Evolutionary conservation across 192 early-diverging fungal genomes (phyloP), one percentile per base, ranked within the genome.

Genomic region (Linnemannia zychae): DNA sequence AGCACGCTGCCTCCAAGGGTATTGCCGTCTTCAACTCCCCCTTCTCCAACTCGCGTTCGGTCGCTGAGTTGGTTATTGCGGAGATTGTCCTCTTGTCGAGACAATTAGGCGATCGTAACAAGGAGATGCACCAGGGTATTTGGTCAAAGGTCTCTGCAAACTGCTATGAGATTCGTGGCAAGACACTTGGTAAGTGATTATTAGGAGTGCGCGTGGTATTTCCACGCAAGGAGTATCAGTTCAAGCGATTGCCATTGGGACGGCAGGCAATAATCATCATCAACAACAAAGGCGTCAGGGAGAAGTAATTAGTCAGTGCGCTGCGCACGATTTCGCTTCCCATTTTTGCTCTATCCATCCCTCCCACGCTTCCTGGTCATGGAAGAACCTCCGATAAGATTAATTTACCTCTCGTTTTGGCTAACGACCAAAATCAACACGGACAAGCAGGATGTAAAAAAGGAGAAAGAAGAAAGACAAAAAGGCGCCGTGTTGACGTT

Each of bases 11-110:
- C 16, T 89, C 89, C 38, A 92, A 93, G 74, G 98, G 98, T 76
- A 96, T 99, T 79, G 95, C 96, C 44, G 97, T 98, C 47, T 99
- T 99, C 92, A 99, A 99, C 92, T 99, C 97, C 49, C 98, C 98
- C 63, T 99, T 99, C 92, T 96, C 94, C 90, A 99, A 99, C 91
- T 95, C 94, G 75, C 92, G 98, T 71, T 95, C 94, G 76, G 99
- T 99, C 44, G 99, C 99, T 48, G 99, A 99, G 84, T 90, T 99
- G 75, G 95, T 98, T 44, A 95, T 99, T 83, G 96, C 93, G 68
- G 96, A 99, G 78, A 95, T 99, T 69, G 96, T 99, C 82, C 89
- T 91, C 17, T 90, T 99, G 72, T 91, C 97, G 24, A 92, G 99
- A 67, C 96, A 99, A 87, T 88, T 99, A 34, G 97, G 96, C 76